Base-by-base conservation (phyloP, 2,329 filamentous ascomycete species). In the Furcasterigmium furcatum region DNA sequence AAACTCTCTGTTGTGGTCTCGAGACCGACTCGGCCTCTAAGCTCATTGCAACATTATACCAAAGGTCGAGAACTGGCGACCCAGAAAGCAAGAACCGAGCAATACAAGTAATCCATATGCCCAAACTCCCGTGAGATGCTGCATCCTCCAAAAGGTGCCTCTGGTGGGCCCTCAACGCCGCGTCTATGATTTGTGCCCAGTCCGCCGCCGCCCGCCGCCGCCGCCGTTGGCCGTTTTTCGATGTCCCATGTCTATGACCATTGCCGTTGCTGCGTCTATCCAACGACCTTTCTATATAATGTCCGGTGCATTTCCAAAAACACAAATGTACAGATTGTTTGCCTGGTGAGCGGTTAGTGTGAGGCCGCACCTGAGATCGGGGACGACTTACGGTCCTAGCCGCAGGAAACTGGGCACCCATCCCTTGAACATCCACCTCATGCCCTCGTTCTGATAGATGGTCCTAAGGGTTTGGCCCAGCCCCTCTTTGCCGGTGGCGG, bases 271-370 rank as follows among this genome's bases (percentile, higher is more conserved):
- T 21, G 32, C 20, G 5, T 43, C 30, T 38, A 43, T 18, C 67
- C 74, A 51, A 72, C 70, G 43, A 81, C 50, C 51, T 72, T 73
- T 63, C 78, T 76, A 67, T 90, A 95, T 21, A 84, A 64, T 65
- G 85, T 88, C 71, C 91, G 90, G 66, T 95, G 90, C 63, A 89
- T 84, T 64, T 95, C 90, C 59, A 95, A 64, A 64, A 94, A 91
- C 58, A 95, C 63, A 64, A 95, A 91, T 29, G 89, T 95, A 56
- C 86, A 85, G 49, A 95, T 87, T 8, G 89, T 95, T 71, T 95
- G 90, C 29, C 79, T 82, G 41, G 16, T 10, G 16, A 12, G n/a
- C n/a, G 30, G 16, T 36, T 19, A 36, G 34, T 16, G 12, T 39
- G 34, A 27, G 14, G 13, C 4, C 38, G 7, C 24, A 12, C 24